Conservation (phyloP, 2,329 filamentous ascomycete species). For the Fusarium floridanum region DNA sequence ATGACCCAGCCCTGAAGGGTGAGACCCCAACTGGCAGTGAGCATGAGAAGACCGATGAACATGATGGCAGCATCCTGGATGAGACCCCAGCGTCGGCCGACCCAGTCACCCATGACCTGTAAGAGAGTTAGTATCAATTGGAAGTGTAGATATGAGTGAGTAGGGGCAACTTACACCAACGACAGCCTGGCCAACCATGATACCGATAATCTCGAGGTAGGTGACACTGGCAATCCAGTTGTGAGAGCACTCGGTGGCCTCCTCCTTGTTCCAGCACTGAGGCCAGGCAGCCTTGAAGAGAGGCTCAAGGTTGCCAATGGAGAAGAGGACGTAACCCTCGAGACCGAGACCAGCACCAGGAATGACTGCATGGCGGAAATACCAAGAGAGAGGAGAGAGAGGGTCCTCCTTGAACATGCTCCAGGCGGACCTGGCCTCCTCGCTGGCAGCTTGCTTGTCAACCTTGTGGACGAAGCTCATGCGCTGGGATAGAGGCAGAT, state of each 20-base stretch:
- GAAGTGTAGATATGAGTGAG: not conserved
- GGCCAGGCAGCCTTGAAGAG: conserved; percentile 83
- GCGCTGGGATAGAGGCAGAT: conserved; percentile 78
- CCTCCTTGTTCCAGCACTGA: conserved; percentile 76
- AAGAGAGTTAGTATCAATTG: conserved; percentile 29
- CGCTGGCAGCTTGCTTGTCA: conserved; percentile 76
- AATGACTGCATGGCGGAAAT: conserved; percentile 90
- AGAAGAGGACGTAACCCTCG: conserved; percentile 97
- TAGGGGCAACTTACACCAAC: conserved; percentile 74
- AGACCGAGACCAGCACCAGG: conserved; percentile 92
- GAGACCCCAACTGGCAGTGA: conserved; percentile 90
- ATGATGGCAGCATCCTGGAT: conserved; percentile 96
- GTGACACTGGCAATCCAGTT: conserved; percentile 89
- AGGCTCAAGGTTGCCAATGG: conserved; percentile 91
- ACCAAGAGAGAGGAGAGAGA: conserved; percentile 84
- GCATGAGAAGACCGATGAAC: conserved; percentile 92
- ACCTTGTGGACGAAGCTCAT: conserved; percentile 81
- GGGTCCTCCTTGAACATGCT: conserved; percentile 89
- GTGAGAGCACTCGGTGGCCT: conserved; percentile 70
- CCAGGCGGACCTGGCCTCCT: conserved; percentile 77
- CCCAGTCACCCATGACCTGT: conserved; percentile 74
- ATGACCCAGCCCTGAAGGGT: conserved; percentile 95
- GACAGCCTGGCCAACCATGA: conserved; percentile 91
- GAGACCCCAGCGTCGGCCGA: conserved; percentile 93
- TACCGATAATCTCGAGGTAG: conserved; percentile 93